These are phyloP conservation scores for Bacidia gigantensis DNA, from an alignment of 495 filamentous ascomycete genomes.

Conservation along the genomic window DNA sequence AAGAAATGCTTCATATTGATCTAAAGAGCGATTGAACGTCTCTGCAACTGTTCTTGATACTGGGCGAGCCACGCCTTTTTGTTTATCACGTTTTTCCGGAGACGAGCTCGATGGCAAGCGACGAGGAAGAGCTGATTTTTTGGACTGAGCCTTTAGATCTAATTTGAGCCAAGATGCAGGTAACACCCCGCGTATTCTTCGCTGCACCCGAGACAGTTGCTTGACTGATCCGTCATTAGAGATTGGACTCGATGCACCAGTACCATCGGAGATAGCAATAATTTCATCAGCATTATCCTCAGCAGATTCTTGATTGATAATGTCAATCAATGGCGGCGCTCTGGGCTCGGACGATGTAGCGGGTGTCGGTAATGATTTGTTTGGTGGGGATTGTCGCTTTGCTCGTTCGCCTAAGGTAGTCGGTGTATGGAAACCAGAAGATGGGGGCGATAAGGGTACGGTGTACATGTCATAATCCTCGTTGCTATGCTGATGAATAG, in stretches of 20 bases:
- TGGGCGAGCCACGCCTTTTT: conserved; percentile 42
- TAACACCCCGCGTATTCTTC: conserved; percentile 66
- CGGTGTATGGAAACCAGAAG: conserved; percentile 25
- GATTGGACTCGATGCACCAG: neutral
- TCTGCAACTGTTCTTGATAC: conserved; percentile 8
- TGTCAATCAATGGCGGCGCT: conserved; percentile 1
- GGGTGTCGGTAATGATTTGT: conserved; percentile 21
- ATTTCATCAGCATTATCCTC: neutral
- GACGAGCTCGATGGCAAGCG: neutral
- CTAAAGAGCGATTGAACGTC: conserved; percentile 21
- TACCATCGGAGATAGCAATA: neutral
- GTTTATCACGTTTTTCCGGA: conserved; percentile 20
- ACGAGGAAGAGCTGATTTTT: conserved; percentile 23
- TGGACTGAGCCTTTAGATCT: conserved; percentile 35
- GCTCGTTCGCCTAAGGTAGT: conserved; percentile 10
- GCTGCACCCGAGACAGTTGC: conserved; percentile 28
- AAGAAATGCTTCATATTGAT: conserved; percentile 14
- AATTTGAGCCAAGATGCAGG: conserved; percentile 84
- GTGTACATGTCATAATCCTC: conserved; percentile 6
- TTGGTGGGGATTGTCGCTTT: neutral
- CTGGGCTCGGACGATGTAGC: conserved; percentile 19
- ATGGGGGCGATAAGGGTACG: conserved; percentile 30
- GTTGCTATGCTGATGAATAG: too few species aligned
- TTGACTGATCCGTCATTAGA: conserved; percentile 4
- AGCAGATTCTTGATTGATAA: conserved; percentile 6